Conservation (phyloP, 2,329 filamentous ascomycete species). For the Colletotrichum sp. region DNA sequence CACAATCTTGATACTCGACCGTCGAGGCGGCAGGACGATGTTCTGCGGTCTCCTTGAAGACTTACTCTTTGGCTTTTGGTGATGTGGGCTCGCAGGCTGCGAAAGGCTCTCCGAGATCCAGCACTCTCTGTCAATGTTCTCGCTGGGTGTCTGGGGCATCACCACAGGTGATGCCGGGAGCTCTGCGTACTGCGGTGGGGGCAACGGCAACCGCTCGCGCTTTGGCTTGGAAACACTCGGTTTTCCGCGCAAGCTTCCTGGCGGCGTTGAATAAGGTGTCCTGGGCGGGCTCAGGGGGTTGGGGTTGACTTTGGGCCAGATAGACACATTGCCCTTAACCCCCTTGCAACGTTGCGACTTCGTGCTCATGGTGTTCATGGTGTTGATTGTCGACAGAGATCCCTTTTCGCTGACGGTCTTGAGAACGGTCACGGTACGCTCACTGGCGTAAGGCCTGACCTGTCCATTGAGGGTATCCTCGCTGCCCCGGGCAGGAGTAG, state of each 20-base stretch:
- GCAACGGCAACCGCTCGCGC: background rate
- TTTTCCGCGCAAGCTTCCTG: slow-evolving; percentile 4
- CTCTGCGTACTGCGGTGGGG: slow-evolving; percentile 14
- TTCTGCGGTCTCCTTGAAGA: slow-evolving; percentile 3
- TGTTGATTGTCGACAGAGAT: slow-evolving; percentile 25
- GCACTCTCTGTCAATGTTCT: background rate
- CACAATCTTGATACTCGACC: background rate
- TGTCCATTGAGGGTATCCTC: slow-evolving; percentile 1
- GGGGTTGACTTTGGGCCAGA: slow-evolving; percentile 20
- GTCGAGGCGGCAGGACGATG: background rate
- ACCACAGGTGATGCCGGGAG: slow-evolving; percentile 7
- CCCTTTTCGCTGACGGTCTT: slow-evolving; percentile 42
- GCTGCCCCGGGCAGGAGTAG: slow-evolving; percentile 8
- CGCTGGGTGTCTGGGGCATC: background rate
- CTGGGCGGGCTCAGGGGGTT: slow-evolving; percentile 15
- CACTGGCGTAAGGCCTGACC: slow-evolving; percentile 22
- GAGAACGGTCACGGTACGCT: slow-evolving; percentile 31
- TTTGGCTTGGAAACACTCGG: background rate
- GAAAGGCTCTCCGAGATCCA: background rate
- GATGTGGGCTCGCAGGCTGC: background rate
- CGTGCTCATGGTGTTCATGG: background rate
- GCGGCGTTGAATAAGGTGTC: slow-evolving; percentile 17
- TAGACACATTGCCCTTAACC: slow-evolving; percentile 10
- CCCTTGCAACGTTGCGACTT: background rate
- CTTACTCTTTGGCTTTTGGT: background rate